A percentile compares a stretch with the other conserved stretches of the same genome.
Conservation (phyloP, 225 moss, liverwort and hornwort species). For the Neckera pumila region DNA sequence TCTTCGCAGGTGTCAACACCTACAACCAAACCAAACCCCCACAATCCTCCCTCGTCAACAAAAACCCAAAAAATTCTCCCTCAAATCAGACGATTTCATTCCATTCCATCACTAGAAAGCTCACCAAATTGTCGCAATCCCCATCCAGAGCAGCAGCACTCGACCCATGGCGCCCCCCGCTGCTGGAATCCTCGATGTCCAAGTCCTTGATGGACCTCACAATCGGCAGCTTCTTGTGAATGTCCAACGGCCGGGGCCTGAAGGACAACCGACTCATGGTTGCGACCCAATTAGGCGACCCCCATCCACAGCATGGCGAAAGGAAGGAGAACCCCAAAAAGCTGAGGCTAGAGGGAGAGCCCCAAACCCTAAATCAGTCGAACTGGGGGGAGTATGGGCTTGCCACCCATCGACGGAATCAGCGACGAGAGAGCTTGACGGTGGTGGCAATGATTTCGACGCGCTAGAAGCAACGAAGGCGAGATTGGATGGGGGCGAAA, state of each 20-base stretch:
- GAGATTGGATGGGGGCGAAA: not conserved
- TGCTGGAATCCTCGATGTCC: conserved; percentile 90
- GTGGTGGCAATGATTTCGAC: not conserved
- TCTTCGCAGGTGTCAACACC: conserved; percentile 78
- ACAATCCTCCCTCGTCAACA: not conserved
- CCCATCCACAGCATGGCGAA: not conserved
- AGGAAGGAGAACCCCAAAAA: not conserved
- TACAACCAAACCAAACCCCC: not conserved
- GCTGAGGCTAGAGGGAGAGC: not conserved
- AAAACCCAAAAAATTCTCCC: not conserved
- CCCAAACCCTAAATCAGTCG: conserved; percentile 24
- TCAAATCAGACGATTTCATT: not conserved
- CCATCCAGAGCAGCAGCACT: conserved; percentile 59
- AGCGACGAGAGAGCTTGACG: not conserved
- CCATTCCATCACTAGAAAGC: not conserved
- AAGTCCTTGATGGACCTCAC: conserved; percentile 96
- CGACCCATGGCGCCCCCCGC: conserved; percentile 46
- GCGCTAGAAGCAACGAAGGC: not conserved
- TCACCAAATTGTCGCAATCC: conserved; percentile 57
- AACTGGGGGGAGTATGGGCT: not conserved
- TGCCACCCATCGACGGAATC: conserved; percentile 23
- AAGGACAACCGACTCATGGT: conserved; percentile 99
- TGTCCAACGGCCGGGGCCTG: conserved; percentile 99
- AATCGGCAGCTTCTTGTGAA: conserved; percentile 99
- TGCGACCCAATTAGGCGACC: not conserved